Conservation (phyloP, 441 rosid species). For the Syzygium syzygioides region DNA sequence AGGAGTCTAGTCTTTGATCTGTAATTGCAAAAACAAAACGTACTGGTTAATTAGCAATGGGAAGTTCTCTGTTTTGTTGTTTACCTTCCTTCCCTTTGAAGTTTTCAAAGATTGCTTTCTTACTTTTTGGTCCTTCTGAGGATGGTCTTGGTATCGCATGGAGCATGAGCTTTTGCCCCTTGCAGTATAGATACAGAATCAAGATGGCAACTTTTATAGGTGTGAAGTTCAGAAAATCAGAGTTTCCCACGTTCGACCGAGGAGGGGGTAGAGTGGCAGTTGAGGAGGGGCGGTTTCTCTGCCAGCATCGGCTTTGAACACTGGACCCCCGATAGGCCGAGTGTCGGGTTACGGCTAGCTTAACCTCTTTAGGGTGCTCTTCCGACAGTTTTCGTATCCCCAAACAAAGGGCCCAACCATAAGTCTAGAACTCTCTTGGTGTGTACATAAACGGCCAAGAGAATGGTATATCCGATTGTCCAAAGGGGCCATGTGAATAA, state of each 20-base stretch:
- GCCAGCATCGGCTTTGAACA: neutral
- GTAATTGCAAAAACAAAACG: neutral
- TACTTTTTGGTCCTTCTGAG: neutral
- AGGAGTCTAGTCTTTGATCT: neutral
- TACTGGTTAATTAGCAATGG: neutral
- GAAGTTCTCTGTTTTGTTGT: neutral
- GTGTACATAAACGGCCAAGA: neutral
- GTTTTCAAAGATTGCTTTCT: neutral
- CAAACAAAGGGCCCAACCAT: neutral
- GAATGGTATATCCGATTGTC: neutral
- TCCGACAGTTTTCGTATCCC: rapidly evolving
- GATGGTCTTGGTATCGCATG: neutral
- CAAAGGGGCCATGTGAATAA: neutral
- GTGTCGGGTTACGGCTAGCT: neutral
- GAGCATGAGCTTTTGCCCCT: neutral
- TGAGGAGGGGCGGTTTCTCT: neutral
- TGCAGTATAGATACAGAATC: no score
- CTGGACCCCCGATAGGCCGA: neutral
- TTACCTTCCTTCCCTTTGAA: neutral
- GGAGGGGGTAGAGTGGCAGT: neutral
- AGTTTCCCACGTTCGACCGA: no score
- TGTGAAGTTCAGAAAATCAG: neutral
- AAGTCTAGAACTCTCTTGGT: rapidly evolving
- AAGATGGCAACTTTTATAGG: neutral
- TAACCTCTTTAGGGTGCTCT: neutral